These are phyloP conservation scores for Lodderomyces oxycetoniae DNA, from an alignment of 1,139 yeast species.

Conservation along the genomic window DNA sequence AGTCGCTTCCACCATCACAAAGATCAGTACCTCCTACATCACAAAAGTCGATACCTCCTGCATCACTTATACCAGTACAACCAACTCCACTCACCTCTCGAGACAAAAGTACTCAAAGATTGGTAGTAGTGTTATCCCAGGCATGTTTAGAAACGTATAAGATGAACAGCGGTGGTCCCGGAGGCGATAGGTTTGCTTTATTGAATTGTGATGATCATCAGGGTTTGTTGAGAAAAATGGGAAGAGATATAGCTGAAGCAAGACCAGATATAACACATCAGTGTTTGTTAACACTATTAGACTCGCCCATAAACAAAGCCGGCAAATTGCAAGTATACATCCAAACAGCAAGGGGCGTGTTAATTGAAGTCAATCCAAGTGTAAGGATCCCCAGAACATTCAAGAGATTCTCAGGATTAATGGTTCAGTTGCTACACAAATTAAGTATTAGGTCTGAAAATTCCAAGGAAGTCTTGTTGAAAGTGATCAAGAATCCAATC, in stretches of 20 bases:
- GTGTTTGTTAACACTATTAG: slow-evolving; percentile 86
- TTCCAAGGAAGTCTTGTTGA: slow-evolving; percentile 87
- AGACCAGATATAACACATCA: slow-evolving; percentile 98
- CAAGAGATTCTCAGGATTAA: slow-evolving; percentile 93
- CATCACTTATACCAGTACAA: slow-evolving; percentile 77
- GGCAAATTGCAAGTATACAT: slow-evolving; percentile 95
- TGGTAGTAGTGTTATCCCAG: slow-evolving; percentile 87
- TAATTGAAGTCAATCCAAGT: slow-evolving; percentile 91
- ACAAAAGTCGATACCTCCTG: slow-evolving; percentile 46
- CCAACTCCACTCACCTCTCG: slow-evolving; percentile 77
- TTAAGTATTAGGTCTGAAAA: slow-evolving; percentile 90
- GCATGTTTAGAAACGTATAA: slow-evolving; percentile 96
- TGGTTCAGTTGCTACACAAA: slow-evolving; percentile 93
- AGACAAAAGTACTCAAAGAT: slow-evolving; percentile 77
- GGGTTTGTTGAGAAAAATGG: slow-evolving; percentile 91
- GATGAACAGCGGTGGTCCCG: slow-evolving; percentile 73
- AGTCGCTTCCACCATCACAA: neutral
- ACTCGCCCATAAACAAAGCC: slow-evolving; percentile 95
- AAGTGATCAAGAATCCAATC: slow-evolving; percentile 93
- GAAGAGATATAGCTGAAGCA: slow-evolving; percentile 95
- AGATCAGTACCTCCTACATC: slow-evolving; percentile 11
- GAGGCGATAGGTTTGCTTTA: slow-evolving; percentile 89
- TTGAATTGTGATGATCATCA: slow-evolving; percentile 98
- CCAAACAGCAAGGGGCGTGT: slow-evolving; percentile 90
- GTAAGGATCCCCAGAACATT: slow-evolving; percentile 98